Evolutionary conservation across 371 early-diverging fungal species (phyloP), one percentile per base, ranked within the genome.

Genomic region (Mortierella sp.): DNA sequence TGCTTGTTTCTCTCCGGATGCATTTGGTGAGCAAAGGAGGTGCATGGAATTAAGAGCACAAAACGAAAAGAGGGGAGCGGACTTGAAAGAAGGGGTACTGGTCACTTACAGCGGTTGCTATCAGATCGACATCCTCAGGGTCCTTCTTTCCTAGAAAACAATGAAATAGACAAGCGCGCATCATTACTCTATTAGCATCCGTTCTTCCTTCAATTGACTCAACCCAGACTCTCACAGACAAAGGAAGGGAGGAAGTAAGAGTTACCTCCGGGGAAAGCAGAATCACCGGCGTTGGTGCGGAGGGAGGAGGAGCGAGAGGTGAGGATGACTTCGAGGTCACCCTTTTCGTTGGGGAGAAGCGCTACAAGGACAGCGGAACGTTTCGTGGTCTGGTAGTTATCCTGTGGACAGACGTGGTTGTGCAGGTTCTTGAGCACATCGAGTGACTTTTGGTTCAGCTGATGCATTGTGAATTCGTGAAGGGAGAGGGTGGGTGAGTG

Each of bases 281-380:
- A 58, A 16, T 85, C 85, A 1, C 85, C 85, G 0, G 82, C 85
- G 68, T 79, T 77, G n/a, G 85, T 85, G 16, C 85, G 77, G 43
- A 85, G 70, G 3, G 41, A 43, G 0, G 79, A 74, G 16, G 85
- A 76, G 24, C 85, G 78, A 32, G 77, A 75, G 7, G 85, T 85
- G 14, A 85, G 76, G 35, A 85, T 78, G 43, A 85, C 85, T 49
- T 85, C 85, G 65, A 85, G 82, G 16, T 81, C 82, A 8, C 85
- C 85, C 2, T 74, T 48, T 5, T 49, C 70, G 56, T 85, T 85
- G 27, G 79, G 68, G 1, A 85, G 2, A 27, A 85, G 68, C 0
- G 77, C 76, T 21, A 85, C 79, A 11, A 85, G 74, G 38, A 85
- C 82, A 0, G 85, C 85, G 1, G 81, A 85, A 21, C 82, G 63